Base-by-base conservation (phyloP, 495 filamentous ascomycete genomes). In the Collariella sp. region DNA sequence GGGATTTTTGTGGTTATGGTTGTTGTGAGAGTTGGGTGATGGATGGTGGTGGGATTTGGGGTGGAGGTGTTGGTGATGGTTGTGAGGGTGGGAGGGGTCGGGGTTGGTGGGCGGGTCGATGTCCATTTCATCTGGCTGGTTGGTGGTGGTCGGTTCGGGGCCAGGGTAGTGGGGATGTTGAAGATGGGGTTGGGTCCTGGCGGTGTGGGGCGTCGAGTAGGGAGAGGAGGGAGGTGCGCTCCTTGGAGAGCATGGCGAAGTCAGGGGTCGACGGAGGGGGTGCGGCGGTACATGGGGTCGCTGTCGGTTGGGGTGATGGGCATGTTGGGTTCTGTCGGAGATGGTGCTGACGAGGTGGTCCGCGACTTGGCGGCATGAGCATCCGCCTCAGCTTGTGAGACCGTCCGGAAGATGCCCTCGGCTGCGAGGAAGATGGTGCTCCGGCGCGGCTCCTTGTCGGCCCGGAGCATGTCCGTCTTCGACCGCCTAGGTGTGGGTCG, bases 191-290 rank as follows among this genome's bases (percentile, higher is more conserved):
- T 12, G 63, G 58, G 22, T 65, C 66, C 41, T 65, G 60, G 41
- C 71, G 56, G 56, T 70, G 69, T 0, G 76, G 73, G 0, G 72
- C 75, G 50, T 78, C 71, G 53, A 80, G 74, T n/a, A 81, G 75
- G 0, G 77, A 81, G 16, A 78, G 63, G 4, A 81, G 69, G 4
- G 79, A 81, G 0, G 73, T 73, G 38, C 76, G 73, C 42, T 68
- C 61, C 26, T 75, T 69, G 13, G 61, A 58, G 18, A 70, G 36
- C 13, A 78, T 46, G 34, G 76, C 75, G 52, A 68, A 71, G n/a
- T 73, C 60, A 0, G 76, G 76, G 76, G 11, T 80, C 76, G 46
- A 73, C 69, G 7, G 77, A 78, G 5, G 77, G 78, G 1, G 75
- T 78, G 35, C 75, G 72, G 19, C 58, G 58, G 35, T 52, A 63